These are phyloP conservation scores for Myxozyma nipponensis DNA, from an alignment of 805 yeast genomes.

Conservation along the genomic window DNA sequence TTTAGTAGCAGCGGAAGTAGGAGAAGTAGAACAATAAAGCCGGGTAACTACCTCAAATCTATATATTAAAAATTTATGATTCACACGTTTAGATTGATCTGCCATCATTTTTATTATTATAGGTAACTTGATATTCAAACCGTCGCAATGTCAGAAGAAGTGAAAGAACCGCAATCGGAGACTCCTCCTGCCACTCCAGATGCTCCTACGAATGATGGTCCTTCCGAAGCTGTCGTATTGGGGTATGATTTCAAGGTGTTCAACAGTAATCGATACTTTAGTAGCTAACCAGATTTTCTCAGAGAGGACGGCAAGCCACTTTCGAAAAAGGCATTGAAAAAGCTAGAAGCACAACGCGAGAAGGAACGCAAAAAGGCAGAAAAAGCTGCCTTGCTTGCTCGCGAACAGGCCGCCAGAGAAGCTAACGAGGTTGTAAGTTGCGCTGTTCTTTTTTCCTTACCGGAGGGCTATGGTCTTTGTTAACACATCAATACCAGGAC, in stretches of 20 bases:
- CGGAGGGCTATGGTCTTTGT: background rate
- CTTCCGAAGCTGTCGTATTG: constrained; percentile 12
- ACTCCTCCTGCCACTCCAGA: constrained; percentile 13
- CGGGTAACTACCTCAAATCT: too few species aligned
- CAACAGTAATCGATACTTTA: constrained; percentile 41
- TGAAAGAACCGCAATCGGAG: background rate
- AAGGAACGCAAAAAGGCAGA: constrained; percentile 91
- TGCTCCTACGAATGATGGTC: background rate
- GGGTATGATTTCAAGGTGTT: constrained; percentile 6
- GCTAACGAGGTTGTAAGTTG: constrained; percentile 54
- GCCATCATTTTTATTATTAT: too few species aligned
- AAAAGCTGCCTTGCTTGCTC: constrained; percentile 80
- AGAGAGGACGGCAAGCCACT: constrained; percentile 81
- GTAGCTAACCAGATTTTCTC: constrained; percentile 49
- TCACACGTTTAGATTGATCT: too few species aligned
- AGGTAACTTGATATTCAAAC: too few species aligned
- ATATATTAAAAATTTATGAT: too few species aligned
- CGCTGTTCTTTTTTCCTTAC: too few species aligned
- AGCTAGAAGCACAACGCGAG: constrained; percentile 87
- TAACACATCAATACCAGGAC: constrained; percentile 42
- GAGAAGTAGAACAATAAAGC: too few species aligned
- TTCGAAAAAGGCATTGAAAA: constrained; percentile 91
- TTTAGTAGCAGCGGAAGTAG: too few species aligned
- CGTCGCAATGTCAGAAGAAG: constrained; percentile 1
- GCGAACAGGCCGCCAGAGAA: constrained; percentile 75